phyloP scores from a whole-genome alignment of 768 basidiomycete species.

The Udeniomyces megalosporus region DNA sequence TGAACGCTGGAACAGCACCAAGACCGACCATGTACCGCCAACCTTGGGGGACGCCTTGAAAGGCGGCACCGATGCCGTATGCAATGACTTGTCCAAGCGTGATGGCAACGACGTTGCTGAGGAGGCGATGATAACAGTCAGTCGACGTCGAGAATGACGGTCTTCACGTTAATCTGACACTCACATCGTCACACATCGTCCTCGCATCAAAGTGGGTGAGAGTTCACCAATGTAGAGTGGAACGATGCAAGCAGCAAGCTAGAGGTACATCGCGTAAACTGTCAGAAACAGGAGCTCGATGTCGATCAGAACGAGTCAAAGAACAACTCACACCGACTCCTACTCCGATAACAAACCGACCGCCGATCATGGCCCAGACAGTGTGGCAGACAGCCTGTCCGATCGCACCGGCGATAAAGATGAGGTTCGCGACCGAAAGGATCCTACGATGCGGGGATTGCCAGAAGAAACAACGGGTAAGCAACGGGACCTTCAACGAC shows the following conservation, averaged over 20 bases:
- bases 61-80: constrained; percentile 27
- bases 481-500: not conserved
- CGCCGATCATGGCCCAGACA: constrained; percentile 57
- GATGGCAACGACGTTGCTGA: constrained; percentile 66
- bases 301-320: too few relatives aligned
- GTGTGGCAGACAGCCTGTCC: constrained; percentile 42
- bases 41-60: constrained; percentile 38
- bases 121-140: constrained; percentile 30
- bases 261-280: too few relatives aligned
- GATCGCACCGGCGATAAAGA: constrained; percentile 63
- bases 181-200: constrained; percentile 14
- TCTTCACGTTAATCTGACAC: too few relatives aligned
- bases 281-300: too few relatives aligned
- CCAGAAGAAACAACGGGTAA: not conserved
- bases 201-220: constrained; percentile 42
- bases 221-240: constrained; percentile 74
- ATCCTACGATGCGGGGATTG: constrained; percentile 26
- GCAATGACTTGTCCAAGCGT: constrained; percentile 39
- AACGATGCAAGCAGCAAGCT: constrained; percentile 32
- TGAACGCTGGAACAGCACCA: constrained; percentile 48
- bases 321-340: constrained; percentile 40
- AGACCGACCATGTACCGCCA: constrained; percentile 70
- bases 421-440: constrained; percentile 49
- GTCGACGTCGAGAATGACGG: not conserved
- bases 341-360: constrained; percentile 54